Evolutionary conservation across 2,329 filamentous ascomycete genomes (phyloP), one percentile per base, ranked within the genome.

Genomic region (Pestalotiopsis sp.): DNA sequence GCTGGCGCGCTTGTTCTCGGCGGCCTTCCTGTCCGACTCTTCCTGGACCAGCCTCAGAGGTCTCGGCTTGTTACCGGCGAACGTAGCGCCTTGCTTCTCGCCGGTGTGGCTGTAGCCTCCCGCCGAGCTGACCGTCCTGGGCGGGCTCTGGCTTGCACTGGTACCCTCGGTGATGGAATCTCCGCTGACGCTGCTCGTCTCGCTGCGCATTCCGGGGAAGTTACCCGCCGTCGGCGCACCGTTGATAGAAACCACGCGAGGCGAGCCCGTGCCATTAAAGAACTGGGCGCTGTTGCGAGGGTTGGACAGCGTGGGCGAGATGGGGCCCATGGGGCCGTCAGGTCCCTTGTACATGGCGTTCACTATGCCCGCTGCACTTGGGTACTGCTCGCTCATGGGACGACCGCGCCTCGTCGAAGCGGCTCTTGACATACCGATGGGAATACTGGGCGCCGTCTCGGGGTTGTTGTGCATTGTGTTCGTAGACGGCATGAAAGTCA

Each of bases 11-110:
- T 91, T 91, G 75, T 86, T 87, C 66, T 83, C 79, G 23, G 79
- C 78, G 74, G 85, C 84, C 65, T 67, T 67, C 52, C 52, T 59
- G 65, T 88, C 87, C 25, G 81, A 79, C 72, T 91, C 91, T 82
- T 97, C 93, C 80, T 96, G 93, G 61, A 98, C 94, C 38, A 99
- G 86, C 17, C 95, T 88, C 72, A 99, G 83, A 6, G 95, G 95
- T 45, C 95, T 88, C 69, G 97, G 90, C 80, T 96, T 96, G 76
- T 91, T 91, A 59, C 89, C 89, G 4, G 87, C 88, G 68, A 88
- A 89, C 1, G 86, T 89, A 49, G 85, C 88, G 69, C 83, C 83
- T 78, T 89, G 88, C 75, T 90, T 86, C 69, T 80, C 80, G 70
- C 85, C 82, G 31, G 70, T 68, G 11, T 80, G 80, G 70, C 85